These are phyloP conservation scores for Ramularia collo-cygni DNA, from an alignment of 2,329 filamentous ascomycete genomes.

Conservation along the genomic window DNA sequence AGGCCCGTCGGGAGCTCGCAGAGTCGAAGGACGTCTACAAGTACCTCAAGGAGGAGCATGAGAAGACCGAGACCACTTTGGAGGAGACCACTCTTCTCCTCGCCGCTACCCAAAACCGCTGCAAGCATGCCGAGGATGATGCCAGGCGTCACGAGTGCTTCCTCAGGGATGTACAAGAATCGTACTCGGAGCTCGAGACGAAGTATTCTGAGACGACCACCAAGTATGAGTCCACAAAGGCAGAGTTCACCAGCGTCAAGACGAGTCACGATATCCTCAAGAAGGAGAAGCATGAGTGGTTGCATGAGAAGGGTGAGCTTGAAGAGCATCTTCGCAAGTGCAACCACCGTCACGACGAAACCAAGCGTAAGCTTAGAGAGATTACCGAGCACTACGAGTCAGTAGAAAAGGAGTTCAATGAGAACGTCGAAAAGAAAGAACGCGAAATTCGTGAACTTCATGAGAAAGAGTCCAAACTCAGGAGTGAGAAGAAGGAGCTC, in stretches of 20 bases:
- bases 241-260: conserved; percentile 1
- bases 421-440: conserved; percentile 2
- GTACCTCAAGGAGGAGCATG: conserved; percentile 3
- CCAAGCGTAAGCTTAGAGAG: conserved; percentile 5
- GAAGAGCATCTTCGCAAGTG: conserved; percentile 5
- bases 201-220: conserved; percentile 2
- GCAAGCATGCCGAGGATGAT: conserved; percentile 5
- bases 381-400: conserved; percentile 3
- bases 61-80: conserved; percentile 4
- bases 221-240: conserved; percentile 3
- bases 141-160: conserved; percentile 2
- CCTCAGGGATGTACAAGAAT: conserved; percentile 3
- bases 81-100: conserved; percentile 2
- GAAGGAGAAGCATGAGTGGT: conserved; percentile 6
- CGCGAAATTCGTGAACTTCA: conserved; percentile 1
- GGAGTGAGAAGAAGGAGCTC: conserved; percentile 5
- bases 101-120: conserved; percentile 1
- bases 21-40: conserved; percentile 5
- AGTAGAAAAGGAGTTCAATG: conserved; percentile 4
- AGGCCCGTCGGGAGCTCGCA: conserved; percentile 3
- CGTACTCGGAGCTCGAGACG: conserved; percentile 2
- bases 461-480: conserved; percentile 2
- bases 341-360: conserved; percentile 4
- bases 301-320: conserved; percentile 5
- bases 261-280: conserved; percentile 2